Evolutionary conservation across 2,329 filamentous ascomycete species (phyloP).

Genomic region (Knoxdaviesia capensis): DNA sequence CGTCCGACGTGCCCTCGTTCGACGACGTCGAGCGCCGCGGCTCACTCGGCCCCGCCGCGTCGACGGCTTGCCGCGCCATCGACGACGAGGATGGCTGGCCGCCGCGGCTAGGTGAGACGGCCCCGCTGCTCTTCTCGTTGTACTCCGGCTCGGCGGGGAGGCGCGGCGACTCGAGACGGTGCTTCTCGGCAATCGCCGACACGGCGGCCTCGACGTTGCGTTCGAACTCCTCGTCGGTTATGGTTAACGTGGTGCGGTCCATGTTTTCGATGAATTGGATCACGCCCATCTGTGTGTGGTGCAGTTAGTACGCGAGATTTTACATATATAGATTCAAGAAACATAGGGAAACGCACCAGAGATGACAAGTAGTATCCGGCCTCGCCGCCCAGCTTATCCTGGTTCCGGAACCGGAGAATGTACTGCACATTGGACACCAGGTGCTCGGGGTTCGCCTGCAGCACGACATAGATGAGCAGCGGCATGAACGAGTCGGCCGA

Average conservation of each 20-base stretch:
- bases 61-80: no score
- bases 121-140: no score
- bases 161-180: slow-evolving; percentile 34
- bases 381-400: slow-evolving; percentile 93
- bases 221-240: slow-evolving; percentile 90
- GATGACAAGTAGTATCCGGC: slow-evolving; percentile 96
- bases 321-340: neutral
- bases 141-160: slow-evolving; percentile 10
- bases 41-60: no score
- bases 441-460: slow-evolving; percentile 87
- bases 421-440: slow-evolving; percentile 96
- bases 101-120: no score
- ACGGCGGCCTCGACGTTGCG: slow-evolving; percentile 91
- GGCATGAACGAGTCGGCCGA: slow-evolving; percentile 95
- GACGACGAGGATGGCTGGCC: no score
- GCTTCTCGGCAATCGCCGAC: slow-evolving; percentile 83
- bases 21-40: slow-evolving; percentile 34
- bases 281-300: slow-evolving; percentile 49
- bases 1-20: slow-evolving; percentile 26
- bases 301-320: neutral
- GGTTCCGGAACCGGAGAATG: slow-evolving; percentile 88
- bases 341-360: slow-evolving; percentile 32
- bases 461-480: slow-evolving; percentile 82
- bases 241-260: slow-evolving; percentile 81
- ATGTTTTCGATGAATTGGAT: slow-evolving; percentile 95